Percentiles rank a stretch among this genome's conserved stretches.
Conservation (phyloP, 371 early-diverging fungal species). For the Mucor lusitanicus region DNA sequence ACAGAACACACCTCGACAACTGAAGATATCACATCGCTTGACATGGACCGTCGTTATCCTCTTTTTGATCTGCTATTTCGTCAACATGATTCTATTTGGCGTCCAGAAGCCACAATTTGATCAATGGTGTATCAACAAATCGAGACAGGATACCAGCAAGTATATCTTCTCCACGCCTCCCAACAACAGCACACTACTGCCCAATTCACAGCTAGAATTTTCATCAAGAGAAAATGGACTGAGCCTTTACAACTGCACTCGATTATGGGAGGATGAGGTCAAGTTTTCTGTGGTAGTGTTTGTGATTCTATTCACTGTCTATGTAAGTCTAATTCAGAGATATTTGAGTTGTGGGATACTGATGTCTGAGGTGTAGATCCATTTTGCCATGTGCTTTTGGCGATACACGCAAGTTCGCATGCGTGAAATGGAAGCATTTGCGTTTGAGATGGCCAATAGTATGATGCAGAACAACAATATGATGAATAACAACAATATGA, state of each 20-base stretch:
- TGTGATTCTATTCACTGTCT: constrained; percentile 20
- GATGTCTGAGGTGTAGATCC: constrained; percentile 1
- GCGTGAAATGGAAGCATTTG: not conserved
- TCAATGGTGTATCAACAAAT: constrained; percentile 31
- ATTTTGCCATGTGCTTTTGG: constrained; percentile 24
- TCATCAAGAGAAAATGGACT: not conserved
- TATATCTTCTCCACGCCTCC: constrained; percentile 4
- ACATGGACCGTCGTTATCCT: constrained; percentile 21
- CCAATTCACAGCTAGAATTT: constrained; percentile 2
- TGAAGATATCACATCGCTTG: constrained; percentile 16
- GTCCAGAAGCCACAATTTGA: constrained; percentile 29
- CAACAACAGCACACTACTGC: constrained; percentile 12
- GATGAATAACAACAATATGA: constrained; percentile 4
- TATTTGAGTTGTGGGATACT: not conserved
- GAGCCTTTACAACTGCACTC: constrained; percentile 24
- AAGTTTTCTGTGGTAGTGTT: constrained; percentile 20
- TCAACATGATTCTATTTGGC: constrained; percentile 23
- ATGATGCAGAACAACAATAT: not conserved
- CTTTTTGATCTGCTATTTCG: constrained; percentile 17
- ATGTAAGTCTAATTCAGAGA: constrained; percentile 10
- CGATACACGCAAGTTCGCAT: constrained; percentile 11
- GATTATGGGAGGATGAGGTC: constrained; percentile 29
- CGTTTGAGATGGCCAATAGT: not conserved
- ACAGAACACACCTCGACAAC: not conserved
- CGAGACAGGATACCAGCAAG: constrained; percentile 5